These are phyloP conservation scores for Tetrapisispora phaffii DNA, from an alignment of 805 yeast species.

Conservation along the genomic window DNA sequence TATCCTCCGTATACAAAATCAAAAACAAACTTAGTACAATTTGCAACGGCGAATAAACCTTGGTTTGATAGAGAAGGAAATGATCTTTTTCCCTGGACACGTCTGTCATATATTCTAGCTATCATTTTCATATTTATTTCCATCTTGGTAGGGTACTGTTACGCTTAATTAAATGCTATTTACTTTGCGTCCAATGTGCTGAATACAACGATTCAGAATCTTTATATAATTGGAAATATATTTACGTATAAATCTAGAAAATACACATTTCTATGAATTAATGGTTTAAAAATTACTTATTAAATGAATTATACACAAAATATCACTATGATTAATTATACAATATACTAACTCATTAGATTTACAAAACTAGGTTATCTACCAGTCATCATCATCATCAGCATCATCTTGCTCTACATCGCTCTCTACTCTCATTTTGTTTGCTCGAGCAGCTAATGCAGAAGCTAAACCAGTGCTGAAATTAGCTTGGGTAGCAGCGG, in stretches of 20 bases:
- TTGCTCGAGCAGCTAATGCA: slow-evolving; percentile 72
- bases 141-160: too few relatives aligned
- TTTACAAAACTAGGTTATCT: too few relatives aligned
- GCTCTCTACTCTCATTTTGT: slow-evolving; percentile 47
- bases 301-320: too few relatives aligned
- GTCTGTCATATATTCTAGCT: background rate
- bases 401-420: slow-evolving; percentile 64
- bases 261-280: too few relatives aligned
- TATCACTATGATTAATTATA: too few relatives aligned
- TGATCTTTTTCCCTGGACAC: slow-evolving; percentile 3
- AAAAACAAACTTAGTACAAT: slow-evolving; percentile 25
- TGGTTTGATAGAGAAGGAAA: slow-evolving; percentile 32
- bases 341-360: too few relatives aligned
- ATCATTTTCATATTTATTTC: background rate
- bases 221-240: too few relatives aligned
- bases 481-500: slow-evolving; percentile 22
- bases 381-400: slow-evolving; percentile 38
- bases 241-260: too few relatives aligned
- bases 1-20: slow-evolving; percentile 49
- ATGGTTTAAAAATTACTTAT: too few relatives aligned
- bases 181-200: too few relatives aligned
- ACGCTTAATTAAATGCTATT: too few relatives aligned
- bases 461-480: slow-evolving; percentile 84
- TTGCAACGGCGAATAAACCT: slow-evolving; percentile 26
- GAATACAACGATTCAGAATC: too few relatives aligned